A percentile compares a stretch with the other conserved stretches of the same genome.
Conservation (phyloP, 805 yeast species). For the Candida andamanensis region DNA sequence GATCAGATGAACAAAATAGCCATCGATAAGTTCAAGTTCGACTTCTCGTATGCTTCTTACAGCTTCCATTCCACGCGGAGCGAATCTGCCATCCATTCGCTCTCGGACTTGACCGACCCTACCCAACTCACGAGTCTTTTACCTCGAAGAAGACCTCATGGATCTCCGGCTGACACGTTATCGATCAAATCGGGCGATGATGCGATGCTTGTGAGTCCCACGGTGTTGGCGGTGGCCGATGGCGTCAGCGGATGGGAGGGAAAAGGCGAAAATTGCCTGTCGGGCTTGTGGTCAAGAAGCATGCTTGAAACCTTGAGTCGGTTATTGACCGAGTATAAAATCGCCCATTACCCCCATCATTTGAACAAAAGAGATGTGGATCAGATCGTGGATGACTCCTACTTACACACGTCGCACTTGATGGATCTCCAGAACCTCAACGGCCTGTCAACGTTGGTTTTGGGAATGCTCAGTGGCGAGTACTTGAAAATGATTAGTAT, state of each 20-base stretch:
- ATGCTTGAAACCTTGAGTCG: conserved; percentile 48
- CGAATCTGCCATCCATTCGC: conserved; percentile 40
- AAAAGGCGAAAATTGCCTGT: conserved; percentile 34
- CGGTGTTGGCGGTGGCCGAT: conserved; percentile 50
- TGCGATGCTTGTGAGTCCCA: conserved; percentile 51
- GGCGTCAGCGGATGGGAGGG: conserved; percentile 56
- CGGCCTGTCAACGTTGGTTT: conserved; percentile 47
- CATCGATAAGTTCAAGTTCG: conserved; percentile 39
- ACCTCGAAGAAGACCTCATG: conserved; percentile 48
- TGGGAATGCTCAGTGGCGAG: conserved; percentile 46
- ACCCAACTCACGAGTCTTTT: conserved; percentile 39
- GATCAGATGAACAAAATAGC: conserved; percentile 34
- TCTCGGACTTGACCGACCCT: conserved; percentile 48
- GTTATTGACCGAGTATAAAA: conserved; percentile 40
- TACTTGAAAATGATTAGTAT: conserved; percentile 44
- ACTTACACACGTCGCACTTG: conserved; percentile 42
- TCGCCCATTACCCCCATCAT: conserved; percentile 31
- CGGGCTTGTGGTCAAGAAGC: conserved; percentile 50
- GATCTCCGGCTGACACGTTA: conserved; percentile 48
- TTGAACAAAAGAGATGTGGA: conserved; percentile 39
- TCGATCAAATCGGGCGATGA: conserved; percentile 53
- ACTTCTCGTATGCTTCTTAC: conserved; percentile 40
- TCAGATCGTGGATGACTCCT: conserved; percentile 43
- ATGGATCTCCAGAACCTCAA: conserved; percentile 45
- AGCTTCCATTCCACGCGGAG: conserved; percentile 42